Evolutionary conservation across 2,329 filamentous ascomycete genomes (phyloP).

Genomic region (Venturia aucupariae): DNA sequence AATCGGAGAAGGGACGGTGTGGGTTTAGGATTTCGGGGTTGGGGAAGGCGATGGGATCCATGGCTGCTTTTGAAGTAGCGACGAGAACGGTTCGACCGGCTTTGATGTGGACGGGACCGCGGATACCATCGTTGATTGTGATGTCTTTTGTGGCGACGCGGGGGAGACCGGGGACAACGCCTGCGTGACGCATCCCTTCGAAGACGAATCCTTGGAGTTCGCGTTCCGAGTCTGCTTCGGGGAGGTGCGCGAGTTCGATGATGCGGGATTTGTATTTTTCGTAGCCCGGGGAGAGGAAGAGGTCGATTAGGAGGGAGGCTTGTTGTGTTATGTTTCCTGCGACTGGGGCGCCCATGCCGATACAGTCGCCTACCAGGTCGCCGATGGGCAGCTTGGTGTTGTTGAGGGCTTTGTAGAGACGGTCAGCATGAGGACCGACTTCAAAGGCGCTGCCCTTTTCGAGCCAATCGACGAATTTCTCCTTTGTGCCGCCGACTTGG

Average conservation of each 20-base stretch:
- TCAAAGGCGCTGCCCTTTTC: slow-evolving; percentile 41
- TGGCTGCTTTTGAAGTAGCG: slow-evolving; percentile 35
- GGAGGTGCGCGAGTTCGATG: slow-evolving; percentile 38
- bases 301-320: slow-evolving; percentile 43
- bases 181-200: slow-evolving; percentile 46
- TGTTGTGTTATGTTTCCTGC: slow-evolving; percentile 45
- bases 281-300: slow-evolving; percentile 42
- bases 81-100: slow-evolving; percentile 34
- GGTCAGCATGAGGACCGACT: slow-evolving; percentile 41
- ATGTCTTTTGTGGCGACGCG: slow-evolving; percentile 35
- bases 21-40: slow-evolving; percentile 36
- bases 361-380: slow-evolving; percentile 42
- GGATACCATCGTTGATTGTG: slow-evolving; percentile 42
- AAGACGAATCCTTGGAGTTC: slow-evolving; percentile 46
- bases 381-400: slow-evolving; percentile 37
- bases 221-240: slow-evolving; percentile 30
- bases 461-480: slow-evolving; percentile 37
- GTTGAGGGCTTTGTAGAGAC: slow-evolving; percentile 42
- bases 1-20: slow-evolving; percentile 31
- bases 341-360: slow-evolving; percentile 41
- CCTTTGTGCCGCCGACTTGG: slow-evolving; percentile 30
- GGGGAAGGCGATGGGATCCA: slow-evolving; percentile 33
- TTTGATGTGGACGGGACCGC: slow-evolving; percentile 39
- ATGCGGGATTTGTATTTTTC: slow-evolving; percentile 44
- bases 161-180: slow-evolving; percentile 43